Percentiles rank a stretch among this genome's conserved stretches.
phyloP scores from a whole-genome alignment of 345 rosid genomes.

The Arabis alpina region DNA sequence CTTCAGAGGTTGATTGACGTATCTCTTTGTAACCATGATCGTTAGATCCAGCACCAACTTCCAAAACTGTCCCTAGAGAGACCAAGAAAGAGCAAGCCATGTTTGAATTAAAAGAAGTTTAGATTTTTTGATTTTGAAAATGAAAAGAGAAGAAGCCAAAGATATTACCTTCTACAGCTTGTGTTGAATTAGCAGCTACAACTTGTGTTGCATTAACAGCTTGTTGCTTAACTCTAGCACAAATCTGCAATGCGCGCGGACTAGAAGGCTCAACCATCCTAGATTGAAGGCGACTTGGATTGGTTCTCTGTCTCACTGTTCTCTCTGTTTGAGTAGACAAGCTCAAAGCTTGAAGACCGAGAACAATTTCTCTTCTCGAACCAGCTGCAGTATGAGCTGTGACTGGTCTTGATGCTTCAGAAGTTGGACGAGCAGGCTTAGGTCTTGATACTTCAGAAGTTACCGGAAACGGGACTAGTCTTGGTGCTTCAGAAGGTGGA shows the following conservation, averaged over 20 bases:
- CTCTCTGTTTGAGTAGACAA: slow-evolving; percentile 14
- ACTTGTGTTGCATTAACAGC: slow-evolving; percentile 22
- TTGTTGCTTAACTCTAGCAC: slow-evolving; percentile 25
- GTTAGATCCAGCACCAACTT: slow-evolving; percentile 39
- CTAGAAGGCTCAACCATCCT: slow-evolving; percentile 21
- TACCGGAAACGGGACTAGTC: background rate
- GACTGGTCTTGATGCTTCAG: slow-evolving; percentile 1
- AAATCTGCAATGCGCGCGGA: slow-evolving; percentile 34
- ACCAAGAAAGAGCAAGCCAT: slow-evolving; percentile 19
- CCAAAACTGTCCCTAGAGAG: slow-evolving; percentile 40
- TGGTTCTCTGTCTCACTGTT: slow-evolving; percentile 17
- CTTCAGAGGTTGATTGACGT: slow-evolving; percentile 24
- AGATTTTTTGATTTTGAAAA: slow-evolving; percentile 20
- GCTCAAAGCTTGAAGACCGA: slow-evolving; percentile 33
- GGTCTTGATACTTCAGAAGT: slow-evolving; percentile 12
- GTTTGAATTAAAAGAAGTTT: slow-evolving; percentile 22
- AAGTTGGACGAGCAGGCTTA: background rate
- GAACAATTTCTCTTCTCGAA: slow-evolving; percentile 16
- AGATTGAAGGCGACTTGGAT: slow-evolving; percentile 4
- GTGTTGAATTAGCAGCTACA: slow-evolving; percentile 22
- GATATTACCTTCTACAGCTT: slow-evolving; percentile 26
- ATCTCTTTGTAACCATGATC: slow-evolving; percentile 36
- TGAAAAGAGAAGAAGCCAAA: slow-evolving; percentile 13
- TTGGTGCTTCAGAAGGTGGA: slow-evolving; percentile 1
- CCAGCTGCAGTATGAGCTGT: background rate